A percentile compares a stretch with the other conserved stretches of the same genome.
These are phyloP conservation scores for Anthracocystis panici-leucophaei DNA, from an alignment of 1,284 basidiomycete species.

Conservation along the genomic window DNA sequence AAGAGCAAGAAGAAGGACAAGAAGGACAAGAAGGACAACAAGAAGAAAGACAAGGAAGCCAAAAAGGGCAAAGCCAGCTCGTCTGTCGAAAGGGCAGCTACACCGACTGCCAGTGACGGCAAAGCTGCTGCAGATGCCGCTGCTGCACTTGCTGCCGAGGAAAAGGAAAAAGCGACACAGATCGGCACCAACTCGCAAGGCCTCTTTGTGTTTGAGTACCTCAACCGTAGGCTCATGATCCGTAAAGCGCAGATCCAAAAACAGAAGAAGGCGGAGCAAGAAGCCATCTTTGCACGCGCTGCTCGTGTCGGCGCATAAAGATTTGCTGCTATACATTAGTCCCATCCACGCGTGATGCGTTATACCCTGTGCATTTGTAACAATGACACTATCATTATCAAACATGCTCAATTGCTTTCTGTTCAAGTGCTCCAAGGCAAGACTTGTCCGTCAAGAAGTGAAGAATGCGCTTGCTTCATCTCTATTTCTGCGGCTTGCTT, in stretches of 20 bases:
- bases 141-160: conserved; percentile 18
- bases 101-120: not conserved
- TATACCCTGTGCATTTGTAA: conserved; percentile 24
- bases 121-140: not conserved
- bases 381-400: not conserved
- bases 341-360: conserved; percentile 9
- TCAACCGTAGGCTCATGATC: conserved; percentile 60
- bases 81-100: not conserved
- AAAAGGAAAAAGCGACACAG: conserved; percentile 42
- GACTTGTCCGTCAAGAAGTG: not conserved
- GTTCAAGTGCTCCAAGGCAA: not conserved
- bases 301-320: conserved; percentile 42
- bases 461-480: not conserved
- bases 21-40: conserved; percentile 26
- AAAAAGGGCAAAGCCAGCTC: conserved; percentile 39
- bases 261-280: conserved; percentile 53
- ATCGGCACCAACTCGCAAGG: conserved; percentile 51
- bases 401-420: not conserved
- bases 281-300: conserved; percentile 60
- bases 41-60: conserved; percentile 29
- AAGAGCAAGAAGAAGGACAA: conserved; percentile 25
- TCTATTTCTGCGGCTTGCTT: not conserved
- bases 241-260: conserved; percentile 58
- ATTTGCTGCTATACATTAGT: too few species aligned
- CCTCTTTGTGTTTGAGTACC: conserved; percentile 61